Base-by-base conservation (phyloP, 345 rosid genomes). In the Aegle marmelos region DNA sequence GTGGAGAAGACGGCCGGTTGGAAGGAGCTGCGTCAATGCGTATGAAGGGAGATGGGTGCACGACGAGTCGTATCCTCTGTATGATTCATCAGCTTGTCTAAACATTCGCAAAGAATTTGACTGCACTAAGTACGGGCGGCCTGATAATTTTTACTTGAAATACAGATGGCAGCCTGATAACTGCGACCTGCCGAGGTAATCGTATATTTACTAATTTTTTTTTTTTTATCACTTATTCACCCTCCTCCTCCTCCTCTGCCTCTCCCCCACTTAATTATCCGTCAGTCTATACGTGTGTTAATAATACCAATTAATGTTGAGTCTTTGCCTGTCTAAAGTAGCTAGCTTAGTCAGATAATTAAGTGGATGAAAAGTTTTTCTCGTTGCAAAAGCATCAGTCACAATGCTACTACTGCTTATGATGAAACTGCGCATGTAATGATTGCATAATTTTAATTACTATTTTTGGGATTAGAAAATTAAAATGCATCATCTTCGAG, bases 51-150 rank as follows among this genome's bases (percentile, higher is more conserved):
- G 81, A 34, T 95, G 99, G 98, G 88, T 89, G 8, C 79, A 78
- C 79, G 98, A 95, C 77, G 7, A 39, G 25, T 87, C 91, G 61
- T 91, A 87, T 70, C 99, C 97, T 65, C 91, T 89, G 66, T 95
- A 92, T 39, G 70, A 90, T 72, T 87, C 99, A 61, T 77, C 94
- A 0, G 64, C 81, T 9, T 95, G 99, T 65, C 96, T 96, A 1
- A 87, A 83, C 79, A 86, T 95, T 73, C 91, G 92, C 75, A 90
- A 89, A 81, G 95, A 95, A 75, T 95, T 88, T 70, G 89, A 95
- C 74, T 95, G 99, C 85, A 78, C 84, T 62, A 89, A 92, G 76
- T 95, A 86, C 30, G 97, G 97, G 50, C 97, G 99, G 39, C 91
- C 92, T 4, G 98, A 93, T 79, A 87, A 62, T n/a, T 78, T 72